phyloP scores from a whole-genome alignment of 2,329 filamentous ascomycete genomes.

The Botryotinia globosa region DNA sequence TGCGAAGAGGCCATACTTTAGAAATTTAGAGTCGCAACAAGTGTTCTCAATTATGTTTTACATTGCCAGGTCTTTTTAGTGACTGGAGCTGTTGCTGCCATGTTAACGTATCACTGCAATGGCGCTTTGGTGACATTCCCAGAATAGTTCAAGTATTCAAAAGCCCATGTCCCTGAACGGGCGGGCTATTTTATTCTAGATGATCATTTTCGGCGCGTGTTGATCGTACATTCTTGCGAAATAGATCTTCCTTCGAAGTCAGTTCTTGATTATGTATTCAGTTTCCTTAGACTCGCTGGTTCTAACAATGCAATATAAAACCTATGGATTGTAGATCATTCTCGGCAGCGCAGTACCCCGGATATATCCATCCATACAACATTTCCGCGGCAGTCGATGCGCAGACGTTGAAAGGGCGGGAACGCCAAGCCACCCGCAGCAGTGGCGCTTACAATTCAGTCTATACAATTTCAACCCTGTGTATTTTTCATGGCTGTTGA shows the following conservation, averaged over 20 bases:
- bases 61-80: not conserved
- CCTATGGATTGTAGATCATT: not conserved
- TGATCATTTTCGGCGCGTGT: not conserved
- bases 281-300: not conserved
- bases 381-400: not conserved
- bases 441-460: not conserved
- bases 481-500: not conserved
- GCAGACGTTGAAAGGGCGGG: not conserved
- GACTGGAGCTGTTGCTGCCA: not conserved
- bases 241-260: not conserved
- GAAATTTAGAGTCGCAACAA: not conserved
- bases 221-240: not conserved
- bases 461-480: not conserved
- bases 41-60: not conserved
- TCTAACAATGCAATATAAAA: not conserved
- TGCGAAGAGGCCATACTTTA: not conserved
- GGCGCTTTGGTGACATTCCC: not conserved
- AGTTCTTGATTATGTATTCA: not conserved
- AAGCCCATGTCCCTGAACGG: not conserved
- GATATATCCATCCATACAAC: not conserved
- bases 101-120: not conserved
- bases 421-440: not conserved
- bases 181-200: not conserved
- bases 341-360: not conserved
- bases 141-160: not conserved